Evolutionary conservation across 2,329 filamentous ascomycete genomes (phyloP), one percentile per base, ranked within the genome.

Genomic region (Achaetomium macrosporum): DNA sequence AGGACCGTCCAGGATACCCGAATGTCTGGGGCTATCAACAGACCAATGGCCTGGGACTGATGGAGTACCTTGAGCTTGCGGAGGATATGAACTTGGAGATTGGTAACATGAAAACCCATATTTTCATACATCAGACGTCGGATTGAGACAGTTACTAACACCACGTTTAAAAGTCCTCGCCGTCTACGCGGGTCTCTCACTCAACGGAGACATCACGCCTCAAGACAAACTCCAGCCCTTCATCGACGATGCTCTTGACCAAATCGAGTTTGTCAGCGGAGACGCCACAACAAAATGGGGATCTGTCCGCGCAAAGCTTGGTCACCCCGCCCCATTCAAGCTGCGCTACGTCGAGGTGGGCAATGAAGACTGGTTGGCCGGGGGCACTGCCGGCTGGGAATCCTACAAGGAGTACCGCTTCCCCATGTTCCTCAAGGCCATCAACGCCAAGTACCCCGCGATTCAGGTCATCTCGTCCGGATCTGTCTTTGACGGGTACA

Each of bases 271-370:
- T 65, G 72, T 85, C 33, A 73, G 75, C 11, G 82, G 83, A 2
- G 68, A 76, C 36, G 64, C 68, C 1, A 41, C 49, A 11, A 53
- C 51, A 16, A 56, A 56, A 20, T 84, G 78, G 71, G 83, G 83
- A 13, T 71, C 75, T 4, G 66, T 75, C 7, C 79, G 83, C 16
- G 81, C 81, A 7, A 68, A 75, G 41, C 72, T 83, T 2, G 84
- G 84, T 3, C 78, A 85, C 59, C 75, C 80, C 0, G 73, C 81
- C 54, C 83, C 84, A 0, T 87, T 81, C 69, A 70, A 65, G 30
- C 72, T 87, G 45, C 71, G 76, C 11, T 83, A 78, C 59, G 79
- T 87, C 50, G 84, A 87, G 66, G 69, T 87, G 41, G 84, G 84
- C 54, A 87, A 87, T 64, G 84, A 87, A 64, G 84, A 87, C 49